Evolutionary conservation across 164 flowering plant genomes (phyloP), one percentile per base, ranked within the genome.

Genomic region (Umbellularia californica): DNA sequence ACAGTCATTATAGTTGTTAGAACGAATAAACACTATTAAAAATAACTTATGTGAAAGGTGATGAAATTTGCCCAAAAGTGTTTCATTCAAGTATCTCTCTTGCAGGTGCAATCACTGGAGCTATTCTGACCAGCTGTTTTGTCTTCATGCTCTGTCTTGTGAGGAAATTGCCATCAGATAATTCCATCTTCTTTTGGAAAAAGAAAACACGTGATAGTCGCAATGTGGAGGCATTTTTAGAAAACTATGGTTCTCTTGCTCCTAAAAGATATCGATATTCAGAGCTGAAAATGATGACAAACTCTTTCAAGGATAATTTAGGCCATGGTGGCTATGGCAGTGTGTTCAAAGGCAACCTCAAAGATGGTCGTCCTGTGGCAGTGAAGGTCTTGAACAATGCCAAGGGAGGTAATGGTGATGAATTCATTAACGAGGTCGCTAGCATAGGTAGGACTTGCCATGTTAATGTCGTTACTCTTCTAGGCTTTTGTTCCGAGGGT

Each of bases 321-420:
- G 86, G 88, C 11, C 67, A 81, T 79, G 90, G 87, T 70, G 88
- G 84, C 2, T 87, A 74, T 78, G 90, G 86, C 4, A 17, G 70
- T 30, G 90, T 87, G 1, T 87, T 68, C 74, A 83, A 82, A 76
- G 90, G 90, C 24, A 76, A 77, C 68, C 75, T 84, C 25, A 68
- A 2, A 7, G 82, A 83, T 70, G 83, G 85, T 1, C 69, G 76
- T 28, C 70, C 70, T 12, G 86, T 85, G 5, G 88, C 88, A 22
- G 83, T 85, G 27, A 87, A 87, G 74, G 70, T 87, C 3, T 58
- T 87, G 70, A 78, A 67, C 10, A 72, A 79, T 20, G 79, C 72
- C 41, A 68, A 68, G 14, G 24, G 67, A 4, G 68, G 65, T 12
- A 68, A 68, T 23, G 67, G 70, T 24, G 72, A 69, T 35, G 68